phyloP scores from a whole-genome alignment of 805 yeast genomes.

The Zygosaccharomyces kombuchaensis region DNA sequence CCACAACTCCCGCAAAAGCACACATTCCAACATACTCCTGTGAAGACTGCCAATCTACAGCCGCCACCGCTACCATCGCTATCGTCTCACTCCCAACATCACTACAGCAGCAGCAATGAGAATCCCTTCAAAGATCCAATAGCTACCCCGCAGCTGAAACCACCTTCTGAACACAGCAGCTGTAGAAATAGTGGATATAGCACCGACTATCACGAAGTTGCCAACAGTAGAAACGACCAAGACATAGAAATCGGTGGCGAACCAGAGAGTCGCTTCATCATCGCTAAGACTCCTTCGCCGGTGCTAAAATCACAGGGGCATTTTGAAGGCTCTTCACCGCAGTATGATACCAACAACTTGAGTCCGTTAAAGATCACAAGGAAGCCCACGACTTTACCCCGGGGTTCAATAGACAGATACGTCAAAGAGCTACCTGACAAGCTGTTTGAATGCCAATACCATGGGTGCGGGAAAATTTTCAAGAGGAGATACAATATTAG shows the following conservation, averaged over 20 bases:
- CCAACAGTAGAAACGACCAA: conserved; percentile 1
- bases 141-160: conserved; percentile 16
- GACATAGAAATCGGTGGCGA: conserved; percentile 16
- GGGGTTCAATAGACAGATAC: conserved; percentile 82
- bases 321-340: conserved; percentile 26
- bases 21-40: conserved; percentile 31
- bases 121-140: conserved; percentile 11
- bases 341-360: conserved; percentile 11
- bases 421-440: conserved; percentile 79
- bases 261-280: conserved; percentile 35
- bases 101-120: conserved; percentile 3
- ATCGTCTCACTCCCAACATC: not conserved
- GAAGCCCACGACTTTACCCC: conserved; percentile 53
- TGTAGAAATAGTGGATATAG: conserved; percentile 12
- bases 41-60: conserved; percentile 12
- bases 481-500: conserved; percentile 87
- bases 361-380: conserved; percentile 30
- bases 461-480: conserved; percentile 77
- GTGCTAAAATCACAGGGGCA: conserved; percentile 37
- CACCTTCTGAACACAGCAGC: conserved; percentile 14
- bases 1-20: conserved; percentile 28
- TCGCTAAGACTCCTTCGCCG: conserved; percentile 44
- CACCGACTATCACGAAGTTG: conserved; percentile 7
- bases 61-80: conserved; percentile 11
- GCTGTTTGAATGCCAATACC: conserved; percentile 67